Percentiles rank a stretch among this genome's conserved stretches.
These are phyloP conservation scores for Novymonas esmeraldas DNA, from an alignment of 208 protist genomes.

Conservation along the genomic window DNA sequence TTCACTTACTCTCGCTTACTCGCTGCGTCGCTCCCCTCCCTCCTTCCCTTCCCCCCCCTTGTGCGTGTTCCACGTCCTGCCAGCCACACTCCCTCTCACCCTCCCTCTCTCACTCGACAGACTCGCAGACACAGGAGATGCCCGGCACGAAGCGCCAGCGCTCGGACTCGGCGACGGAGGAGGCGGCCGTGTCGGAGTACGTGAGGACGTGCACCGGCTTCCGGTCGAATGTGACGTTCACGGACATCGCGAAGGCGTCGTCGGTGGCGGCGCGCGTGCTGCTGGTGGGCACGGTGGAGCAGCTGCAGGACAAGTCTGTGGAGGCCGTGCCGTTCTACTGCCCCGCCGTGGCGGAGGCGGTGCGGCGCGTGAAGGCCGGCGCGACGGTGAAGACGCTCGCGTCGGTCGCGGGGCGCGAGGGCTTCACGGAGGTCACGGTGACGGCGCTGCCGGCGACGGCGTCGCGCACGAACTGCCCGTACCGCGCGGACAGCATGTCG, in stretches of 20 bases:
- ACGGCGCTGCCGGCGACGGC: slow-evolving; percentile 47
- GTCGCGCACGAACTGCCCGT: slow-evolving; percentile 71
- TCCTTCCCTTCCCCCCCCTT: neutral
- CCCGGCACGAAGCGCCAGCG: slow-evolving; percentile 33
- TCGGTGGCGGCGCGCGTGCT: slow-evolving; percentile 42
- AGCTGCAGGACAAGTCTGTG: slow-evolving; percentile 48
- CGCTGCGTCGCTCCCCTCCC: neutral
- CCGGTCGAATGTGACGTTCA: slow-evolving; percentile 62
- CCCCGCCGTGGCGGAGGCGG: slow-evolving; percentile 57
- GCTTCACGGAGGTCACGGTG: slow-evolving; percentile 48
- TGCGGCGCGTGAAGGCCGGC: slow-evolving; percentile 36
- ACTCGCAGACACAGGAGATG: neutral
- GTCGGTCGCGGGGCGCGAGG: slow-evolving; percentile 15
- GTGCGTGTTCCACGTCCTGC: neutral
- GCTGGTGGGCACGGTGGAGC: slow-evolving; percentile 53
- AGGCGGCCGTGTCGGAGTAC: slow-evolving; percentile 42
- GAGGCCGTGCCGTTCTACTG: slow-evolving; percentile 52
- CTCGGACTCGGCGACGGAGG: slow-evolving; percentile 37
- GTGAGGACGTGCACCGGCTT: slow-evolving; percentile 52
- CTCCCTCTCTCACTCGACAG: neutral
- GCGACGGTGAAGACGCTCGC: slow-evolving; percentile 38
- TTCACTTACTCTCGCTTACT: no score
- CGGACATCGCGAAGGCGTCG: slow-evolving; percentile 41
- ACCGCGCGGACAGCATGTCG: slow-evolving; percentile 62
- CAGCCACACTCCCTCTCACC: neutral